Base-by-base conservation (phyloP, 2,329 filamentous ascomycete species). In the Monosporascus sp. region DNA sequence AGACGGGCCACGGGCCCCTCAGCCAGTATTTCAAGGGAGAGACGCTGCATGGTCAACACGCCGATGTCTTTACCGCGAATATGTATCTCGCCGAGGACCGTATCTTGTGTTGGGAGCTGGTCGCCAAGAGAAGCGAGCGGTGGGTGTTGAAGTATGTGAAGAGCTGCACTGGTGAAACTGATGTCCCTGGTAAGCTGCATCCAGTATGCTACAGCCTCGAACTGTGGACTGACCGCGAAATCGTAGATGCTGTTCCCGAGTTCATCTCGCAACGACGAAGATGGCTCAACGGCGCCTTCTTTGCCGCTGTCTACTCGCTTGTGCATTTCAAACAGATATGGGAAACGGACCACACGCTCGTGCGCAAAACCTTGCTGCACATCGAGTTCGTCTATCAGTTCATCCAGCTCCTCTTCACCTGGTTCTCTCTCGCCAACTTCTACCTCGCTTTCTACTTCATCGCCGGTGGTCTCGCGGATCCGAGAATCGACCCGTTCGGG, bases 91-190 rank as follows among this genome's bases (percentile, higher is more conserved):
- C 94, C 52, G 94, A 99, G 69, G 94, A 99, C 80, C 90, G 94
- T 78, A 99, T 99, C 68, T 75, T 95, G 20, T 95, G 90, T 70
- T 95, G 89, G 89, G 94, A 99, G 78, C 73, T 99, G 60, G 94
- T 99, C 1, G 94, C 94, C 1, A 99, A 99, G 74, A 82, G 91
- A 54, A 90, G 86, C 60, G 94, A 97, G 71, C 84, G 90, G 75
- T 99, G 94, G 94, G 91, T 99, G 58, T 74, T 99, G 73, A 97
- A 97, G 72, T 99, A 97, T 64, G 95, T 99, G 60, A 96, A 96
- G 77, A 88, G 87, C 60, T 96, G 94, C 58, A 96, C 89, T 47
- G 94, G 95, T 68, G 95, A 99, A 74, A 99, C 95, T 0, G 94
- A 99, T 77, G 94, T 99, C 52, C 94, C 92, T 67, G 90, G 89